These are phyloP conservation scores for Dothistroma pini DNA, from an alignment of 2,329 filamentous ascomycete genomes.

Conservation along the genomic window DNA sequence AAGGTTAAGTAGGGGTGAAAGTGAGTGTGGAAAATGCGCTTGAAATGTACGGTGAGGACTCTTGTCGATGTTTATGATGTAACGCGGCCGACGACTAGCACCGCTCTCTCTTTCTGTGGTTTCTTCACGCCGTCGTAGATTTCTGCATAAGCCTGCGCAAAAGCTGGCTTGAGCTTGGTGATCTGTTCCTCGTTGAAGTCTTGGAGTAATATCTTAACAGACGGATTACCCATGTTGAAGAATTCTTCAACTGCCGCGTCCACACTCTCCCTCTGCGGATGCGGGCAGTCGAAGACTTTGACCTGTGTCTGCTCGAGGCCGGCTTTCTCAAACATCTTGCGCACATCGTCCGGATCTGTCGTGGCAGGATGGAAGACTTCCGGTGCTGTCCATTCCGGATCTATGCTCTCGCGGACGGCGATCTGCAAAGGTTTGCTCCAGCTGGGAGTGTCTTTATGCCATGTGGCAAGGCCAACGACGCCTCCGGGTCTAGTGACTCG, in stretches of 20 bases:
- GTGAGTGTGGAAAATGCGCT: background rate
- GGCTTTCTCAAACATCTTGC: background rate
- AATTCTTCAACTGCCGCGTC: slow-evolving; percentile 11
- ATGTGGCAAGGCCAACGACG: slow-evolving; percentile 27
- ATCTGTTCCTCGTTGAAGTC: slow-evolving; percentile 28
- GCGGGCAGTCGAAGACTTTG: slow-evolving; percentile 7
- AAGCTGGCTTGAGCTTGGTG: slow-evolving; percentile 38
- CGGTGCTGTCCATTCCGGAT: slow-evolving; percentile 3
- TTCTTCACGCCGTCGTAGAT: slow-evolving; percentile 8
- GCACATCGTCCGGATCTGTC: slow-evolving; percentile 2
- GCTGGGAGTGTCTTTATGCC: slow-evolving; percentile 5
- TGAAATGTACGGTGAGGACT: background rate
- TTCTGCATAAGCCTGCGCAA: slow-evolving; percentile 6
- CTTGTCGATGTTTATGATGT: background rate
- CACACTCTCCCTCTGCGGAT: slow-evolving; percentile 8
- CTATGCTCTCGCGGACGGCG: slow-evolving; percentile 9
- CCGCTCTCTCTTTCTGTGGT: slow-evolving; percentile 7
- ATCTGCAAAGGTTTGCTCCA: slow-evolving; percentile 6
- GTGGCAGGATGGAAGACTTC: slow-evolving; percentile 9
- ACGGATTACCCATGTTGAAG: slow-evolving; percentile 13
- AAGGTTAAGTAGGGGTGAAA: background rate
- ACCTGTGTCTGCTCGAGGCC: slow-evolving; percentile 5
- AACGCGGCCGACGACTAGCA: slow-evolving; percentile 2
- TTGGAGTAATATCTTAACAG: slow-evolving; percentile 3
- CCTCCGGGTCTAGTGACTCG: slow-evolving; percentile 34